Conservation (phyloP, 1,139 yeast species). For the Saccharomyces hybrid region DNA sequence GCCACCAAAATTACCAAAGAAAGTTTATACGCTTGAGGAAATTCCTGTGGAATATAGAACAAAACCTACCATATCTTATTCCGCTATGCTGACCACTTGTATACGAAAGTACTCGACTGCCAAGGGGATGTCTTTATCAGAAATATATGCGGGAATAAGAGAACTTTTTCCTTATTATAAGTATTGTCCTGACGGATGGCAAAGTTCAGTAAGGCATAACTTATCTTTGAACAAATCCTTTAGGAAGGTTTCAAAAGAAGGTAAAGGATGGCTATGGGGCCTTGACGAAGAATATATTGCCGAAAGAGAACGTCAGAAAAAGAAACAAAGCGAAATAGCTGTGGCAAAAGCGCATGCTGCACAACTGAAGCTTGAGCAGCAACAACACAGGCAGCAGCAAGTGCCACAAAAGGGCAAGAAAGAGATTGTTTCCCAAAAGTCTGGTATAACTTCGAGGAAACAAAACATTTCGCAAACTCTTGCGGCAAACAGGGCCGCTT, state of each 20-base stretch:
- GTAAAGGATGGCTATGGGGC: constrained; percentile 91
- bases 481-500: constrained; percentile 31
- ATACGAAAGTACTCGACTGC: constrained; percentile 56
- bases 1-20: constrained; percentile 49
- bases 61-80: constrained; percentile 76
- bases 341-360: constrained; percentile 54
- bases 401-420: constrained; percentile 33
- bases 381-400: constrained; percentile 22
- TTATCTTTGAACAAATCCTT: constrained; percentile 80
- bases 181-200: constrained; percentile 98
- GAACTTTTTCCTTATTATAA: constrained; percentile 85
- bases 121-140: constrained; percentile 75
- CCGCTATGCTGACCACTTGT: constrained; percentile 73
- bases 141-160: constrained; percentile 78
- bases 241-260: constrained; percentile 66
- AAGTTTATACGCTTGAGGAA: constrained; percentile 60
- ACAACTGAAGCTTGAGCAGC: constrained; percentile 46
- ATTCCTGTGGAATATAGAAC: constrained; percentile 80
- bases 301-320: constrained; percentile 70
- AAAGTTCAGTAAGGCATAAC: constrained; percentile 84
- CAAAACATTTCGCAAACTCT: constrained; percentile 32
- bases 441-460: constrained; percentile 16
- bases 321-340: constrained; percentile 58
- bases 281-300: constrained; percentile 75
- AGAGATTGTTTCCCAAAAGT: constrained; percentile 21